Evolutionary conservation across 225 moss, liverwort and hornwort genomes (phyloP).

Genomic region (Lunularia cruciata): DNA sequence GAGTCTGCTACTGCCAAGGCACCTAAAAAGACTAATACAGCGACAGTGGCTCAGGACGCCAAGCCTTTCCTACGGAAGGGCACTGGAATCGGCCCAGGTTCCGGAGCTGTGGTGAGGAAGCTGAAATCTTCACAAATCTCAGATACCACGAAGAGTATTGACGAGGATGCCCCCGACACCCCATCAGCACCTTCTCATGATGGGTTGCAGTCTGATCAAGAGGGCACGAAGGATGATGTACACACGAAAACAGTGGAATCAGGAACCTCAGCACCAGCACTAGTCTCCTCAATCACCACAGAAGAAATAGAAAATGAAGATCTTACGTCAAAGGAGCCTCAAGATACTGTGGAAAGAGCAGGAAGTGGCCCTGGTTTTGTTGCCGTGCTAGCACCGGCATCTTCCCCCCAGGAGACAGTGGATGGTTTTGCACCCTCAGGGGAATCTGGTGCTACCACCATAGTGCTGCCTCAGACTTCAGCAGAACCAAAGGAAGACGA

Average conservation of each 20-base stretch:
- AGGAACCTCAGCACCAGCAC: not conserved
- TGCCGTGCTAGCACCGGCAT: constrained; percentile 28
- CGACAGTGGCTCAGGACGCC: constrained; percentile 53
- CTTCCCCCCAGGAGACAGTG: constrained; percentile 16
- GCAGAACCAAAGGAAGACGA: not conserved
- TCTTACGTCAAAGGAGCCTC: constrained; percentile 3
- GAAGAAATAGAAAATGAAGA: not conserved
- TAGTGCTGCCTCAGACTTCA: not conserved
- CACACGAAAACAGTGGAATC: not conserved
- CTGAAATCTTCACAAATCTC: constrained; percentile 57
- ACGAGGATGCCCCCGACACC: constrained; percentile 46
- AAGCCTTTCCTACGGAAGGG: constrained; percentile 96
- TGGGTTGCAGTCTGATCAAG: not conserved
- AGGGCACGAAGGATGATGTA: constrained; percentile 11
- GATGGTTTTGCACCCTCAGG: not conserved
- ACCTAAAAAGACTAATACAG: constrained; percentile 38
- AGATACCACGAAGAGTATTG: constrained; percentile 42
- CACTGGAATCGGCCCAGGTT: constrained; percentile 86
- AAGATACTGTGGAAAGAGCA: constrained; percentile 25
- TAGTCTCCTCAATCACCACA: not conserved
- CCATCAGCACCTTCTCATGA: constrained; percentile 26
- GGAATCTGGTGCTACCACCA: not conserved
- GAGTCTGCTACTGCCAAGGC: constrained; percentile 44
- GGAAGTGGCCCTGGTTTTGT: constrained; percentile 38
- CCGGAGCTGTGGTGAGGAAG: constrained; percentile 68